A percentile compares a stretch with the other conserved stretches of the same genome.
Evolutionary conservation across 257 asterid species (phyloP).

Genomic region (Nicotiana noctiflora): DNA sequence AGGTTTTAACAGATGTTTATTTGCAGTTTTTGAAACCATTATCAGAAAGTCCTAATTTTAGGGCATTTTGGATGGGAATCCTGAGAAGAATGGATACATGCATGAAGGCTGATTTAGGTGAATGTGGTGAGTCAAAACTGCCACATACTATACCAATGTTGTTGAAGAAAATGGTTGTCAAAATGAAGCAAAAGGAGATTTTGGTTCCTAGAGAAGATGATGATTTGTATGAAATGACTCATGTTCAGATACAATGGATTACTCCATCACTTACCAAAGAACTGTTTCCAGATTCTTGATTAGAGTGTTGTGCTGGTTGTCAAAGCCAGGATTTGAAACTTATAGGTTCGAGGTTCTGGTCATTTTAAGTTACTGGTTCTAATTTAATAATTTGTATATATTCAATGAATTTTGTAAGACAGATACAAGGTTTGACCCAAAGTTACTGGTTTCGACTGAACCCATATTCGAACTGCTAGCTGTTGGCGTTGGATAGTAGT

Average conservation of each 20-base stretch:
- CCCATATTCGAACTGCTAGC: no score
- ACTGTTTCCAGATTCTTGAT: constrained; percentile 49
- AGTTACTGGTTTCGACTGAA: no score
- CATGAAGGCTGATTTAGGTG: constrained; percentile 78
- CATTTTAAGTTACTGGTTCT: no score
- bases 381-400: no score
- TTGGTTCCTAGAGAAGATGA: constrained; percentile 51
- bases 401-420: no score
- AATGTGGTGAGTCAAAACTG: constrained; percentile 63
- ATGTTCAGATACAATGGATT: constrained; percentile 83
- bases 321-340: no score
- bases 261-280: constrained; percentile 80
- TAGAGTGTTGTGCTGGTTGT: not conserved
- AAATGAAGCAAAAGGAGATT: constrained; percentile 68
- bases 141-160: constrained; percentile 49
- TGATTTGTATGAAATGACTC: constrained; percentile 79
- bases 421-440: no score
- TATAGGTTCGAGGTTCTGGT: no score
- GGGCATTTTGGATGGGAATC: constrained; percentile 79
- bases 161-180: constrained; percentile 47
- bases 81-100: constrained; percentile 81
- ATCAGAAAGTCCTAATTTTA: constrained; percentile 60
- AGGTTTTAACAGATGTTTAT: constrained; percentile 59
- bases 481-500: not conserved
- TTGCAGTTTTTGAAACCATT: constrained; percentile 58